Base-by-base conservation (phyloP, 1,284 basidiomycete genomes). In the Sanghuangporus baumii region DNA sequence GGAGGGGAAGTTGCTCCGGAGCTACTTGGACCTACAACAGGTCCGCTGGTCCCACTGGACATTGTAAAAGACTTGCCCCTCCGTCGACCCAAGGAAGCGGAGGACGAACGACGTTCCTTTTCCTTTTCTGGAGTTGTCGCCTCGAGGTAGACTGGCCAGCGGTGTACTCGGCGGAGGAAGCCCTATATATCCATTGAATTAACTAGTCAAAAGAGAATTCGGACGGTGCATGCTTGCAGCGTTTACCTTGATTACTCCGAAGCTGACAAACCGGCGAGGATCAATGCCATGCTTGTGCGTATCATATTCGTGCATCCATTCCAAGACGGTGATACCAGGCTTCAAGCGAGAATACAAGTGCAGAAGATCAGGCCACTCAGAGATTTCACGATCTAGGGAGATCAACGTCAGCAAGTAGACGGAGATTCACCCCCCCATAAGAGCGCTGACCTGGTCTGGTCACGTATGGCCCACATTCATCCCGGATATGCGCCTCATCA, bases 211-310 rank as follows among this genome's bases (percentile, higher is more conserved):
- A 46, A 6, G 43, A 46, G 43, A 7, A 1, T 36, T 34, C 31
- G 34, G 43, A 20, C 20, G 41, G 12, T 31, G 34, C 57, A n/a
- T 60, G 43, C 48, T 6, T 60, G 57, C 41, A 61, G 26, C n/a
- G 37, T 65, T 20, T 70, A 85, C 89, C 77, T 99, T 99, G 76
- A 99, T 97, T n/a, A 98, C 91, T 12, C 96, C 97, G 71, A 99
- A 99, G 66, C 91, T 94, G n/a, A 95, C 89, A 73, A 99, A 97
- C 14, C 97, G 85, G 5, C 96, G 84, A 7, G 94, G 85, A 72
- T 99, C 97, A 61, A 99, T 89, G 1, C 91, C 92, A 18, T 89
- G 75, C 6, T 80, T 76, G 56, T 87, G 79, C 3, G 94, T 84
- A 34, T 88, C 79, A 69, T 94, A 81, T 48, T 81, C 80, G 67